Conservation (phyloP, 2,329 filamentous ascomycete genomes). For the Penicillium sp. region DNA sequence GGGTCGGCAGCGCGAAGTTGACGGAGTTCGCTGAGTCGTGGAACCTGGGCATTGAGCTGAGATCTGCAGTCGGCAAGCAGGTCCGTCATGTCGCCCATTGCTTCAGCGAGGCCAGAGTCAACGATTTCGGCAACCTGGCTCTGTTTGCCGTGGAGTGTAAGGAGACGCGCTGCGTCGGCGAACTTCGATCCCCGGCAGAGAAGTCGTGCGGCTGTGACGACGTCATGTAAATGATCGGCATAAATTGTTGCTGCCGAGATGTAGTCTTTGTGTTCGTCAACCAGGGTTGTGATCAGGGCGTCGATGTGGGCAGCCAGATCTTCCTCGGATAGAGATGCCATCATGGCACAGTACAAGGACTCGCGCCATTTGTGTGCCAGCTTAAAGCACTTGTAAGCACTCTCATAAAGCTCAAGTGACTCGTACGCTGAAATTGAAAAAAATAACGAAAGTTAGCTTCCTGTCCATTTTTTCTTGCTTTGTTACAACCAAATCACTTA, state of each 20-base stretch:
- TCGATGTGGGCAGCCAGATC: slow-evolving; percentile 61
- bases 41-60: slow-evolving; percentile 75
- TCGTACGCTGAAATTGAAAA: slow-evolving; percentile 57
- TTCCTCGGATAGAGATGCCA: slow-evolving; percentile 53
- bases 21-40: slow-evolving; percentile 73
- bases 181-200: slow-evolving; percentile 84
- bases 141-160: slow-evolving; percentile 52
- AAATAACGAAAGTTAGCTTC: slow-evolving; percentile 1
- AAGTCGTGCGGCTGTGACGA: slow-evolving; percentile 61
- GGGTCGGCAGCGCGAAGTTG: slow-evolving; percentile 75
- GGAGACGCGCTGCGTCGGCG: slow-evolving; percentile 74
- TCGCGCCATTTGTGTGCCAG: slow-evolving; percentile 85
- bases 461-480: background rate
- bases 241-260: slow-evolving; percentile 68
- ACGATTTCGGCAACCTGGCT: slow-evolving; percentile 60
- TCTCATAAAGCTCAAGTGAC: slow-evolving; percentile 63
- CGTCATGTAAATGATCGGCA: slow-evolving; percentile 67
- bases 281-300: slow-evolving; percentile 66
- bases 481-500: slow-evolving; percentile 17
- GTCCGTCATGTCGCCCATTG: slow-evolving; percentile 73
- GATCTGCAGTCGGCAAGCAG: slow-evolving; percentile 85
- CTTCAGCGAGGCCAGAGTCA: slow-evolving; percentile 70
- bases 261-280: slow-evolving; percentile 73
- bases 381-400: slow-evolving; percentile 75
- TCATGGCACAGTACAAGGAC: slow-evolving; percentile 68